Percentiles rank a stretch among this genome's conserved stretches.
These are phyloP conservation scores for Kandelia obovata DNA, from an alignment of 345 rosid species.

Conservation along the genomic window DNA sequence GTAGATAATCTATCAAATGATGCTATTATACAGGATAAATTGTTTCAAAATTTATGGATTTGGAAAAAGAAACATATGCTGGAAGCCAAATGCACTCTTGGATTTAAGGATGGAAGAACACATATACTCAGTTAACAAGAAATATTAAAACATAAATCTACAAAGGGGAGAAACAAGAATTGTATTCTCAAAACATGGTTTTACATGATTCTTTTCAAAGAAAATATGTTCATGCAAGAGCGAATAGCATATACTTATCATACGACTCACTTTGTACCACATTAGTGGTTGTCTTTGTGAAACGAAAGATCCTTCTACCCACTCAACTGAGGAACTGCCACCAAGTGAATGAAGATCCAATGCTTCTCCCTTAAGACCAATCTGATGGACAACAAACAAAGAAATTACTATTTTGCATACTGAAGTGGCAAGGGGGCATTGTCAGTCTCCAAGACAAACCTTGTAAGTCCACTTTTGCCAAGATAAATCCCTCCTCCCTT, in stretches of 20 bases:
- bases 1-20: no score
- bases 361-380: conserved; percentile 91
- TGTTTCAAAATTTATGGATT: no score
- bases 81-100: neutral
- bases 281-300: conserved; percentile 79
- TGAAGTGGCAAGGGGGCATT: neutral
- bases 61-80: neutral
- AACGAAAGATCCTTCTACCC: conserved; percentile 78
- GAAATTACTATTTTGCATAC: conserved; percentile 1
- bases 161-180: neutral
- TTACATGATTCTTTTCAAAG: no score
- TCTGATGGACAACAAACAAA: conserved; percentile 37
- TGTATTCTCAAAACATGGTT: neutral
- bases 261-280: conserved; percentile 74
- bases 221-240: no score
- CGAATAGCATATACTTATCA: no score
- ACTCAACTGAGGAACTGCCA: conserved; percentile 85
- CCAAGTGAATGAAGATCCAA: conserved; percentile 79
- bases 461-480: conserved; percentile 99
- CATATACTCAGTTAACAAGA: neutral
- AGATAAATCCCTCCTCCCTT: conserved; percentile 79
- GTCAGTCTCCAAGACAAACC: conserved; percentile 39
- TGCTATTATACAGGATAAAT: no score
- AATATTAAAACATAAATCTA: neutral
- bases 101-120: no score